Base-by-base conservation (phyloP, 2,329 filamentous ascomycete genomes). In the Colletotrichum melonis region DNA sequence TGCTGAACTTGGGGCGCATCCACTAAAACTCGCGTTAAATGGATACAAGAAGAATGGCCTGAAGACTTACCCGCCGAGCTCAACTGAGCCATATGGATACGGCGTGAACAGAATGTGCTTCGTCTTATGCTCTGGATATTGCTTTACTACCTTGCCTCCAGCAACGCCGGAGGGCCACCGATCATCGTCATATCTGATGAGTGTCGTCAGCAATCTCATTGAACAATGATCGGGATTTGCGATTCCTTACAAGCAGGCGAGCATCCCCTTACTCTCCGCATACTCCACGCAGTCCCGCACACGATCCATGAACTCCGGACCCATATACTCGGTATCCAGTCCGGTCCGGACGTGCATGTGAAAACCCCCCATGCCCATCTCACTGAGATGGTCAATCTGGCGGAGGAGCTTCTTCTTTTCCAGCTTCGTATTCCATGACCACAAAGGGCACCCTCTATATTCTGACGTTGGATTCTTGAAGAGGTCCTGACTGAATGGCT, bases 301-400 rank as follows among this genome's bases (percentile, higher is more conserved):
- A 16, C 76, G 71, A 58, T 79, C 75, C 78, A 81, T 78, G 60
- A 79, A 81, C 63, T 82, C 80, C 24, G 73, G 54, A n/a, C 79
- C 79, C 74, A 81, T 75, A 54, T 81, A 80, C 28, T 78, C 77
- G 8, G 79, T 82, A 58, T 81, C 80, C 16, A 82, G 77, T 2
- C 80, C 80, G 3, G 76, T 78, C 19, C 79, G 75, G 19, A 78
- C 76, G 73, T 81, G 79, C 75, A 81, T 80, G 35, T 79, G 78
- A 54, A 81, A 81, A 3, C 80, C 80, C 4, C 79, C 80, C 69
- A 81, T 74, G 3, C 80, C 79, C 80, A 82, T 81, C 11, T 78
- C 77, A 19, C 71, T 54, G 22, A 81, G 77, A 66, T 77, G 60
- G 63, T 81, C 78, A 35, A 82, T 80, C 62, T 82, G 79, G 24